Evolutionary conservation across 108 stramenopile species (phyloP), one percentile per base, ranked within the genome.

Genomic region (Nannochloropsis salina): DNA sequence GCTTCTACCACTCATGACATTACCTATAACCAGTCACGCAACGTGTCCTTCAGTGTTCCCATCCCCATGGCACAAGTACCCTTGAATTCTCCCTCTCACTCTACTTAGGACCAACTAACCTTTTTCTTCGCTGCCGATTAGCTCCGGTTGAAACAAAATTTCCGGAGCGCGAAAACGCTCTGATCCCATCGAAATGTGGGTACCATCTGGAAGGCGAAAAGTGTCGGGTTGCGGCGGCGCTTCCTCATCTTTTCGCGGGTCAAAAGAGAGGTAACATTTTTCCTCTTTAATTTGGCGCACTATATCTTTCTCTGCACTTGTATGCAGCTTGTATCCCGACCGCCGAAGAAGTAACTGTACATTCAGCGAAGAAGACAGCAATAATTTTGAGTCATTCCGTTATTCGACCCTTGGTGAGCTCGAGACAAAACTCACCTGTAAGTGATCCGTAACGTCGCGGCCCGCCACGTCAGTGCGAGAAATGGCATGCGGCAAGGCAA

Each of bases 281-380:
- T 95, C 93, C 85, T 98, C 97, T 90, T 99, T 99, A 90, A 98
- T 97, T 44, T 89, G 93, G 44, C 94, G 93, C 20, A 95, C 96
- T 41, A 98, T 92, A 44, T 97, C 97, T 11, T 86, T 84, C 85
- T 97, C 97, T 3, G 97, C 96, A 8, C 96, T 95, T n/a, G 96
- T 96, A 22, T 93, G 93, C 88, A 98, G 94, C 42, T 92, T 86
- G 84, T 94, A 92, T 20, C 96, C 98, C 44, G 92, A 93, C 84
- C 94, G 90, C 44, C 95, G 91, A 42, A 98, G 92, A 9, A 96
- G 90, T 82, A 95, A 86, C 92, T 96, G 94, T 74, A n/a, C n/a
- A 6, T 74, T 6, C 20, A 74, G 61, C 8, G 3, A 6, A 74
- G 61, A 74, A 10, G 61, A 74, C 2, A 31, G 61, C 61, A 9